phyloP scores from a whole-genome alignment of 2,329 filamentous ascomycete species.

The Drechslerella coelobrocha region DNA sequence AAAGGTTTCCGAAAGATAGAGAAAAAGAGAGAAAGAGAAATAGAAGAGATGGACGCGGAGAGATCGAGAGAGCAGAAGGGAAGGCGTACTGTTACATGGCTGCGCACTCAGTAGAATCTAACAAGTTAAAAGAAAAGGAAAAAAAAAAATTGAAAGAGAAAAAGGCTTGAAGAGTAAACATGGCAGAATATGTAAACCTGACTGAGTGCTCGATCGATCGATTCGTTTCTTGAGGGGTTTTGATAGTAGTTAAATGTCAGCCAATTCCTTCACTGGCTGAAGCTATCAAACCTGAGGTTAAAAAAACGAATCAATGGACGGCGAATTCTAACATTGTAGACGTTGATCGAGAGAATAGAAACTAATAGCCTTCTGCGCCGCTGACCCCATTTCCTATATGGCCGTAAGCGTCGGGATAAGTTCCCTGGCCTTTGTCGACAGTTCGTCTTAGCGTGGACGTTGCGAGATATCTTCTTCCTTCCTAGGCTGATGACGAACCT shows the following conservation, averaged over 20 bases:
- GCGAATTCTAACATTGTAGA: conserved; percentile 12
- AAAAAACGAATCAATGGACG: conserved; percentile 14
- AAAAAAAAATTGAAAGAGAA: no score
- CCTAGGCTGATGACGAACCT: conserved; percentile 51
- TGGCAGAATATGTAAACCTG: not conserved
- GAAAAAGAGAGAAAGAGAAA: conserved; percentile 15
- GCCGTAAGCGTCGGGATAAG: conserved; percentile 45
- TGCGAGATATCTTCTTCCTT: conserved; percentile 31
- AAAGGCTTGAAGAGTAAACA: no score
- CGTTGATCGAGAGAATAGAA: conserved; percentile 19
- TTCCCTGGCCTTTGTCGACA: conserved; percentile 46
- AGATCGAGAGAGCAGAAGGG: conserved; percentile 12
- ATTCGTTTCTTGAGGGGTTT: not conserved
- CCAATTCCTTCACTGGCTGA: conserved; percentile 31
- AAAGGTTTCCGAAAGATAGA: conserved; percentile 18
- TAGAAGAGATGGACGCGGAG: conserved; percentile 39
- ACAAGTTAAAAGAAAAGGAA: not conserved
- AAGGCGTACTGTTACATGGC: conserved; percentile 10
- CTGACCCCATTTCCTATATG: conserved; percentile 51
- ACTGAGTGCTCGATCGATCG: not conserved
- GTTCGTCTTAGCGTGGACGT: conserved; percentile 45
- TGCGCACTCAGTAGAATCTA: conserved; percentile 7
- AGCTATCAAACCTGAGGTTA: conserved; percentile 9
- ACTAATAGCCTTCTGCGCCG: conserved; percentile 48
- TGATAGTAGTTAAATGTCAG: conserved; percentile 4